Evolutionary conservation across 164 flowering plant genomes (phyloP).

Genomic region (Dillenia turbinata): DNA sequence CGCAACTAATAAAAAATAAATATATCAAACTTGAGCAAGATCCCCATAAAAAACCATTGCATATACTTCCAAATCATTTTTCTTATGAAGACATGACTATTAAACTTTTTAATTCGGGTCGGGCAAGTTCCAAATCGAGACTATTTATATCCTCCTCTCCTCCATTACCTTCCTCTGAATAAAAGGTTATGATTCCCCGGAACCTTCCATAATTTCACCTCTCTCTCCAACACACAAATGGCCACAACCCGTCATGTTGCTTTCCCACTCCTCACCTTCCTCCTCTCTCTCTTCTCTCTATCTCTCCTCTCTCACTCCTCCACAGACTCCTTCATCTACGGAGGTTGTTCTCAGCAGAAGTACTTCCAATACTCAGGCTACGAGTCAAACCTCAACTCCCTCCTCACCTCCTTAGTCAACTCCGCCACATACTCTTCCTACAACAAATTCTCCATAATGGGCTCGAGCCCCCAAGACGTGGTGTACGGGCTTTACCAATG

Average conservation of each 20-base stretch:
- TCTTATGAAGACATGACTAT: too few relatives aligned
- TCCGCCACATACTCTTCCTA: constrained; percentile 75
- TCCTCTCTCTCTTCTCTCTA: constrained; percentile 15
- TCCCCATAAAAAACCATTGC: too few relatives aligned
- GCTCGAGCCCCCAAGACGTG: constrained; percentile 41
- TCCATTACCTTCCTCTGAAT: constrained; percentile 1
- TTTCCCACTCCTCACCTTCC: constrained; percentile 9
- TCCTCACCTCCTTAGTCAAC: constrained; percentile 80
- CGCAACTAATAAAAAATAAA: too few relatives aligned
- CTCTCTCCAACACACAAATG: constrained; percentile 11
- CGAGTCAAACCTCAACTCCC: constrained; percentile 69
- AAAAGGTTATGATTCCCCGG: too few relatives aligned
- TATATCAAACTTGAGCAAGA: too few relatives aligned
- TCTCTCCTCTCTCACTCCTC: constrained; percentile 15
- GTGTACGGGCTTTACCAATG: constrained; percentile 88
- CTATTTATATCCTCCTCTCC: constrained; percentile 4
- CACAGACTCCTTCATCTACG: constrained; percentile 58
- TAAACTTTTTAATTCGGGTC: too few relatives aligned
- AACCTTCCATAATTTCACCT: too few relatives aligned
- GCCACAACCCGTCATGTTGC: constrained; percentile 8
- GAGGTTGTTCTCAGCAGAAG: constrained; percentile 74
- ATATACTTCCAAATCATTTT: too few relatives aligned
- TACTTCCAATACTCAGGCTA: constrained; percentile 46
- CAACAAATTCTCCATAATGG: constrained; percentile 69
- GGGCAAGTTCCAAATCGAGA: too few relatives aligned